These are phyloP conservation scores for Recurvomyces mirabilis DNA, from an alignment of 495 filamentous ascomycete genomes.

Conservation along the genomic window DNA sequence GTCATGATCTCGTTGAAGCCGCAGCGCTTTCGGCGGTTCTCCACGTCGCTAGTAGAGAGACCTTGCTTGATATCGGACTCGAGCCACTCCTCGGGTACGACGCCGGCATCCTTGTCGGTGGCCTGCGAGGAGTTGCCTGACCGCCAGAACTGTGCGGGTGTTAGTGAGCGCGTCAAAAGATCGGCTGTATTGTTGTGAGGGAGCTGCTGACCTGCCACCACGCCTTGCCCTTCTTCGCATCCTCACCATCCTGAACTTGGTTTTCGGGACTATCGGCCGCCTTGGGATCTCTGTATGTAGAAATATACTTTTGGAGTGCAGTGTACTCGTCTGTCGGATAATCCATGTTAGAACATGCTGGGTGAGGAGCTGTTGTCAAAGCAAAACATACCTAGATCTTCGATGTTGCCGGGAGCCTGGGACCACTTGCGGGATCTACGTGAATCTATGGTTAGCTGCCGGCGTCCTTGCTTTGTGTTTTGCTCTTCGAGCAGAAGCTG, in stretches of 20 bases:
- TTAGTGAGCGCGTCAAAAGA: slow-evolving; percentile 20
- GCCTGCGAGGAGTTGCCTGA: slow-evolving; percentile 17
- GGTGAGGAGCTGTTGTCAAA: neutral
- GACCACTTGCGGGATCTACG: slow-evolving; percentile 20
- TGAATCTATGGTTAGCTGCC: neutral
- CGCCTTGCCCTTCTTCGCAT: slow-evolving; percentile 21
- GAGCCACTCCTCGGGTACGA: slow-evolving; percentile 59
- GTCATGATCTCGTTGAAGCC: slow-evolving; percentile 67
- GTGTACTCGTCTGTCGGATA: slow-evolving; percentile 29
- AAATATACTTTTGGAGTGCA: slow-evolving; percentile 31
- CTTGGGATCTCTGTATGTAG: slow-evolving; percentile 30
- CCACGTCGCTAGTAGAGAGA: slow-evolving; percentile 47
- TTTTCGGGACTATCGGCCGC: slow-evolving; percentile 10
- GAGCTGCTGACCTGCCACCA: slow-evolving; percentile 17
- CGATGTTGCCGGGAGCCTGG: slow-evolving; percentile 22
- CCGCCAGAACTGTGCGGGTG: slow-evolving; percentile 40
- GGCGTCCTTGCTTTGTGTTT: neutral
- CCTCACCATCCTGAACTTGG: slow-evolving; percentile 15
- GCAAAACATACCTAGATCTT: slow-evolving; percentile 21
- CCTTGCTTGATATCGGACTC: slow-evolving; percentile 57
- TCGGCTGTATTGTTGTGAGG: neutral
- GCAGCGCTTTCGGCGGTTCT: slow-evolving; percentile 51
- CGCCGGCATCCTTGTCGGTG: slow-evolving; percentile 29
- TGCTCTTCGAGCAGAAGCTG: neutral
- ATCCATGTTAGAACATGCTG: slow-evolving; percentile 6